Evolutionary conservation across 495 filamentous ascomycete species (phyloP).

Genomic region (Diplogelasinospora grovesii): DNA sequence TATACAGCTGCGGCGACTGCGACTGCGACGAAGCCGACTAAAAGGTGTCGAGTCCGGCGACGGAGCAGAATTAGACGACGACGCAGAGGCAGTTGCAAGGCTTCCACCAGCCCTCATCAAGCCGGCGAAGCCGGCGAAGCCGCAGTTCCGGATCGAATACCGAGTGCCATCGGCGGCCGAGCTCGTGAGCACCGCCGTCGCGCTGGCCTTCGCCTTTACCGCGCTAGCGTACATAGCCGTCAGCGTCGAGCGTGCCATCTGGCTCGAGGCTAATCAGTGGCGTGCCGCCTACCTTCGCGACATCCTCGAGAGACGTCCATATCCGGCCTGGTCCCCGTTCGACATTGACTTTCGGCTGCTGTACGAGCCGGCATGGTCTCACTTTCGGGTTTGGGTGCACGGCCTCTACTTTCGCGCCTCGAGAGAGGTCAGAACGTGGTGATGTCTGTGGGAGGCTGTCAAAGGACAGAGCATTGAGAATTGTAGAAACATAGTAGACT

Average conservation of each 20-base stretch:
- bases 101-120: not conserved
- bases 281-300: constrained; percentile 11
- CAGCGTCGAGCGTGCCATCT: constrained; percentile 12
- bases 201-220: constrained; percentile 1
- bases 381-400: no score
- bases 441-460: no score
- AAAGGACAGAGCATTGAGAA: no score
- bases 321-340: constrained; percentile 9
- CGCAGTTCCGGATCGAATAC: not conserved
- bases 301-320: constrained; percentile 2
- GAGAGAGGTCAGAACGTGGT: no score
- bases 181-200: constrained; percentile 5
- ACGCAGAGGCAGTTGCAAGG: no score
- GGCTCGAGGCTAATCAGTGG: constrained; percentile 14
- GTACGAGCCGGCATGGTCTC: constrained; percentile 1
- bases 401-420: no score
- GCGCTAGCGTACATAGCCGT: constrained; percentile 12
- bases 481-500: no score
- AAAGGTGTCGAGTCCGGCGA: not conserved
- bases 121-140: not conserved
- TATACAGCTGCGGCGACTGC: not conserved
- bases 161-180: constrained; percentile 1
- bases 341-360: constrained; percentile 13
- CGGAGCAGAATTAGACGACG: no score
- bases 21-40: no score